These are phyloP conservation scores for Salix suchowensis DNA, from an alignment of 345 rosid genomes.

Conservation along the genomic window DNA sequence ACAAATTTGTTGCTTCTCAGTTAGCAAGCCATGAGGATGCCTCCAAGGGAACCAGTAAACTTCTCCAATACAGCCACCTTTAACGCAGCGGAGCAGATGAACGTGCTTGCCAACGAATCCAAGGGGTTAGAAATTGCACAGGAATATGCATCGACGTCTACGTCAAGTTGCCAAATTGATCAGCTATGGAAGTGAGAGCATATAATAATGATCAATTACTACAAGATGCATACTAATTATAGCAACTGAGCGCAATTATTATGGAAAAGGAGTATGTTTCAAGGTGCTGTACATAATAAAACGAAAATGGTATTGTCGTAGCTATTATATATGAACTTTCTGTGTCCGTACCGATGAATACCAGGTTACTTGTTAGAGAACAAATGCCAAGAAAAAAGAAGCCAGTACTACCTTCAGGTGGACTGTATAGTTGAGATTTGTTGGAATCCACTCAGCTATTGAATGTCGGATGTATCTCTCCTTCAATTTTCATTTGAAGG, in stretches of 20 bases:
- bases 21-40: constrained; percentile 70
- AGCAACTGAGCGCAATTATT: constrained; percentile 36
- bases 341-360: constrained; percentile 23
- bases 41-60: constrained; percentile 32
- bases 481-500: constrained; percentile 17
- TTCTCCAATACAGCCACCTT: constrained; percentile 30
- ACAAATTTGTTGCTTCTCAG: constrained; percentile 96
- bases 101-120: constrained; percentile 30
- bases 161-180: constrained; percentile 72
- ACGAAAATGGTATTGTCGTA: constrained; percentile 40
- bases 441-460: constrained; percentile 23
- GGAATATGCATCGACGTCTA: constrained; percentile 60
- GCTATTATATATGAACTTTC: constrained; percentile 9
- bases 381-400: constrained; percentile 26
- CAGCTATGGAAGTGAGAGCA: constrained; percentile 78
- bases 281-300: constrained; percentile 64
- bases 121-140: constrained; percentile 49
- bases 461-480: constrained; percentile 29
- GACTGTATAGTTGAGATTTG: constrained; percentile 22
- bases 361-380: constrained; percentile 15
- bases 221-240: constrained; percentile 34
- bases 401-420: constrained; percentile 20
- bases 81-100: constrained; percentile 42
- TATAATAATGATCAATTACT: constrained; percentile 12
- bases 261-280: constrained; percentile 14